Evolutionary conservation across 768 basidiomycete genomes (phyloP).

Genomic region (Agrocybe praecox): DNA sequence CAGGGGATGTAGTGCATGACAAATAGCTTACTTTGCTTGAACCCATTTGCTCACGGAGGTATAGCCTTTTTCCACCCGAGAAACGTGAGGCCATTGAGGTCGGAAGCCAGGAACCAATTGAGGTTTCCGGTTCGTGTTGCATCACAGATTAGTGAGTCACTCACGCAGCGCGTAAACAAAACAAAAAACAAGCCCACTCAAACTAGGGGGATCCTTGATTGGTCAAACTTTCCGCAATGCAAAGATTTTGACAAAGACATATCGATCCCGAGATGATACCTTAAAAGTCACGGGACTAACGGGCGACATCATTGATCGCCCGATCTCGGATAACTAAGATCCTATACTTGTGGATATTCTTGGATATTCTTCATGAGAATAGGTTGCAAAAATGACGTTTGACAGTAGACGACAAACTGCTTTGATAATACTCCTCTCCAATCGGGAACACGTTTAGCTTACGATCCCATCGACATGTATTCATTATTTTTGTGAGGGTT

Average conservation of each 20-base stretch:
- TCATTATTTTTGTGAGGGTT: too few relatives aligned
- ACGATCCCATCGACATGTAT: not conserved
- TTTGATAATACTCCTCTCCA: not conserved
- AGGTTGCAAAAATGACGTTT: not conserved
- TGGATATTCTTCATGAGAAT: not conserved
- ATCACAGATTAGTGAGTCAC: constrained; percentile 5
- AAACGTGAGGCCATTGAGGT: not conserved
- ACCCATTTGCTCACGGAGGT: not conserved
- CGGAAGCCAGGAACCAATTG: constrained; percentile 1
- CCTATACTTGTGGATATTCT: not conserved
- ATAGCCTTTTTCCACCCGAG: not conserved
- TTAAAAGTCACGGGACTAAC: not conserved
- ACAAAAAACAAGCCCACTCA: not conserved
- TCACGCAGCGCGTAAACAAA: not conserved
- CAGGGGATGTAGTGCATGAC: not conserved
- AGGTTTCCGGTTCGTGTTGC: constrained; percentile 4
- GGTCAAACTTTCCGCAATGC: too few relatives aligned
- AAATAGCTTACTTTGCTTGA: not conserved
- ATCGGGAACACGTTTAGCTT: not conserved
- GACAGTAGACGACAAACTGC: not conserved
- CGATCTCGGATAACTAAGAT: not conserved
- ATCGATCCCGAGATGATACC: not conserved
- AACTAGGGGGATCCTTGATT: not conserved
- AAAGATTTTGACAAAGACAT: too few relatives aligned
- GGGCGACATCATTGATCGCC: not conserved